These are phyloP conservation scores for Amaranthus hypochondriacus DNA, from an alignment of 148 eudicot genomes.

Conservation along the genomic window DNA sequence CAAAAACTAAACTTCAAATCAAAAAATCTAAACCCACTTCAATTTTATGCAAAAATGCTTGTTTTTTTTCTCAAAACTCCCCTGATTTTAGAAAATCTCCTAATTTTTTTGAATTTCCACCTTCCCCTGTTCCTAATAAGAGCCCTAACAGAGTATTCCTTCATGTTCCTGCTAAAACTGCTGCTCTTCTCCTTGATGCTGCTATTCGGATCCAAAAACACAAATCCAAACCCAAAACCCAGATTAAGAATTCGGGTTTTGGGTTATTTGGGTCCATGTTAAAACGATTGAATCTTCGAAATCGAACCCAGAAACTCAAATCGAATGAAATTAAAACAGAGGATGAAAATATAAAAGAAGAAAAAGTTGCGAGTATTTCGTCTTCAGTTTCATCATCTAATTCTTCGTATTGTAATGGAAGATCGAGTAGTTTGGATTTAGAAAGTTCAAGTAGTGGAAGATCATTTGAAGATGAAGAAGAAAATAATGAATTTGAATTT, in stretches of 20 bases:
- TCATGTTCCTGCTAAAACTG: slow-evolving; percentile 65
- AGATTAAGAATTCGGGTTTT: slow-evolving; percentile 32
- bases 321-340: slow-evolving; percentile 2
- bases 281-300: slow-evolving; percentile 36
- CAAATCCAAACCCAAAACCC: slow-evolving; percentile 38
- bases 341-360: slow-evolving; percentile 11
- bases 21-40: slow-evolving; percentile 37
- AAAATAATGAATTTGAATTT: slow-evolving; percentile 24
- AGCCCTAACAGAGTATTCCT: slow-evolving; percentile 46
- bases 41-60: slow-evolving; percentile 51
- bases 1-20: slow-evolving; percentile 23
- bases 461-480: slow-evolving; percentile 29
- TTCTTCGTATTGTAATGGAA: slow-evolving; percentile 30
- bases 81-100: slow-evolving; percentile 64
- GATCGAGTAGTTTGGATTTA: slow-evolving; percentile 47
- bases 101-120: slow-evolving; percentile 28
- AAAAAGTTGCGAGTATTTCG: slow-evolving; percentile 12
- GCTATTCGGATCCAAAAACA: slow-evolving; percentile 60
- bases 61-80: slow-evolving; percentile 60
- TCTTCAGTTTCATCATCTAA: slow-evolving; percentile 16
- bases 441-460: slow-evolving; percentile 46
- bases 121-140: slow-evolving; percentile 21
- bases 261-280: slow-evolving; percentile 59
- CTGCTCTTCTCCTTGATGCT: slow-evolving; percentile 64
- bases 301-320: slow-evolving; percentile 26